Base-by-base conservation (phyloP, 2,329 filamentous ascomycete genomes). In the Thermothelomyces thermophilus region DNA sequence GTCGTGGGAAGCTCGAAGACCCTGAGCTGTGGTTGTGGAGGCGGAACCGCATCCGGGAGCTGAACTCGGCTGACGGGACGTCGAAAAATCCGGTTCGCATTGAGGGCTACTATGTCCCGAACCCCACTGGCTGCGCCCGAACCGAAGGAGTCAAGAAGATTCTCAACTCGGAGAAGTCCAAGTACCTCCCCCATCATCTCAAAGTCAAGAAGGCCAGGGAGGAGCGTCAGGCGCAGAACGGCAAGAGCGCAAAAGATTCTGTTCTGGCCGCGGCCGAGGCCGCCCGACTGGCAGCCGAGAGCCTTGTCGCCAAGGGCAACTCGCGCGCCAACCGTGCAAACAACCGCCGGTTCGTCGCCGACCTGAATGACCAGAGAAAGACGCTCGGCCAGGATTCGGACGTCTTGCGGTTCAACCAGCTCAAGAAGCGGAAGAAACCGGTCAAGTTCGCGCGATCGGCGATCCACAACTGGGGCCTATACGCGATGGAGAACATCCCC, bases 391-490 rank as follows among this genome's bases (percentile, higher is more conserved):
- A 82, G 55, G 90, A 95, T 58, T 88, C 90, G 48, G 91, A 96
- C 62, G 89, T 93, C 26, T 81, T 98, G 62, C 87, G 91, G 51
- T 98, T 98, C 78, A 98, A 98, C 69, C 93, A 97, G 72, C 83
- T 98, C 51, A 96, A 97, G 78, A 98, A 97, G 72, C 87, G 93
- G 54, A 98, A 97, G 82, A 98, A 98, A 75, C 90, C 91, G 1
- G 93, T 98, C 66, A 93, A 94, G 66, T 98, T 98, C 69, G 93
- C 91, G 50, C 82, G 93, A 39, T 98, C 93, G 46, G 93, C 93
- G 40, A 98, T 98, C 61, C 93, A 98, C 70, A 97, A 96, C 63
- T 98, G 93, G 93, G 93, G 93, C 24, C 73, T 98, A 24, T 98
- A 98, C 64, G 90, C 93, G 3, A 91, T 96, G 76, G 93, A 98